phyloP scores from a whole-genome alignment of 495 filamentous ascomycete genomes.

The Penicillium soppii region DNA sequence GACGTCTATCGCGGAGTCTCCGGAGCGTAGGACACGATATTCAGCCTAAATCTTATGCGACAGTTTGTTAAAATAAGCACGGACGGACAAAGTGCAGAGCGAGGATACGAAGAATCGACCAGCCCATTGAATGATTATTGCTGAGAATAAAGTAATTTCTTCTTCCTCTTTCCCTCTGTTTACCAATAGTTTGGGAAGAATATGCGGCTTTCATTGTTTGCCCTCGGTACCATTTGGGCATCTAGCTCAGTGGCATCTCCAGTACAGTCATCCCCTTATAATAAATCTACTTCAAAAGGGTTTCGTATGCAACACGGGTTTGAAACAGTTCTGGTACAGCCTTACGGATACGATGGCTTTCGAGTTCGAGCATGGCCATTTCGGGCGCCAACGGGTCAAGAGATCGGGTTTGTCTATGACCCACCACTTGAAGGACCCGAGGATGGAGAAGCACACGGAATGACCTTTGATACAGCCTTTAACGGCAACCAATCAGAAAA shows the following conservation, averaged over 20 bases:
- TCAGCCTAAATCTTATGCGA: neutral
- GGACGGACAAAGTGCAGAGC: neutral
- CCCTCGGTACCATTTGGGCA: neutral
- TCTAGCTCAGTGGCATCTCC: constrained; percentile 1
- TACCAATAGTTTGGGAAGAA: no score
- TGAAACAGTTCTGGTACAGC: constrained; percentile 30
- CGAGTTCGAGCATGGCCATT: constrained; percentile 32
- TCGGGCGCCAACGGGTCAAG: constrained; percentile 23
- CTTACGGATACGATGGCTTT: constrained; percentile 32
- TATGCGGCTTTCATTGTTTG: constrained; percentile 7
- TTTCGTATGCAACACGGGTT: constrained; percentile 30
- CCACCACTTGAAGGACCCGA: constrained; percentile 31
- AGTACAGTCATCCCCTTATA: constrained; percentile 5
- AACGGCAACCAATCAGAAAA: constrained; percentile 18
- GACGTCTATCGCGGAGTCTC: neutral
- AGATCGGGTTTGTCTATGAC: constrained; percentile 29
- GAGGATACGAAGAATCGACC: neutral
- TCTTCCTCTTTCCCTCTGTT: no score
- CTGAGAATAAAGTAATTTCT: no score
- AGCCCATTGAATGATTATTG: no score
- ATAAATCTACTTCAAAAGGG: constrained; percentile 22
- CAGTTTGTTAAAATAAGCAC: neutral
- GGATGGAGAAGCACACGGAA: constrained; percentile 19
- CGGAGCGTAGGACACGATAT: neutral
- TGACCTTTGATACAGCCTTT: constrained; percentile 20